Conservation (phyloP, 2,329 filamentous ascomycete genomes). For the Pyrenochaeta sp. region DNA sequence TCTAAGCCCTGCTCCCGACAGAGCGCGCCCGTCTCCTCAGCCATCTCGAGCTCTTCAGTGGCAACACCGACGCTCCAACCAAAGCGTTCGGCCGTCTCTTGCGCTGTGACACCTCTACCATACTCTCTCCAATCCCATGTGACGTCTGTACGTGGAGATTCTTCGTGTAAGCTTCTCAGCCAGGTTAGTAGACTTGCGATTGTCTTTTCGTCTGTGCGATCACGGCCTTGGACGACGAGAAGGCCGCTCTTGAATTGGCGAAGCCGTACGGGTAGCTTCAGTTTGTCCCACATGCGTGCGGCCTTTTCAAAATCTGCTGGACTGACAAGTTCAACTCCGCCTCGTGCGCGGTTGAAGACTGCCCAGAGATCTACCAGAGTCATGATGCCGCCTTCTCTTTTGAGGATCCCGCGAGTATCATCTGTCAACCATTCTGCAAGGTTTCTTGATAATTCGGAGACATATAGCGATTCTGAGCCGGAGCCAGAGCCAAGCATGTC, state of each 20-base stretch:
- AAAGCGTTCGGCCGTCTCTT: constrained; percentile 87
- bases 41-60: constrained; percentile 95
- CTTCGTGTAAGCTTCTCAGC: constrained; percentile 75
- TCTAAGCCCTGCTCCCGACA: constrained; percentile 93
- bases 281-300: constrained; percentile 83
- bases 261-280: constrained; percentile 85
- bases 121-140: constrained; percentile 79
- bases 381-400: constrained; percentile 49
- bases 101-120: constrained; percentile 85
- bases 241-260: constrained; percentile 91
- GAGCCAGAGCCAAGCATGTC: constrained; percentile 83
- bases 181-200: constrained; percentile 77
- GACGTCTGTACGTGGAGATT: constrained; percentile 69
- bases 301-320: constrained; percentile 92
- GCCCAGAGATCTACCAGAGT: constrained; percentile 51
- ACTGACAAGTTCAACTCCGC: constrained; percentile 92
- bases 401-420: constrained; percentile 45
- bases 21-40: constrained; percentile 84
- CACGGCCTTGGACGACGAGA: constrained; percentile 88
- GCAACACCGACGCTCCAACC: constrained; percentile 98
- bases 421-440: constrained; percentile 50
- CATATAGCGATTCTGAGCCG: constrained; percentile 82
- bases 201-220: constrained; percentile 90
- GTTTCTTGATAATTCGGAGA: constrained; percentile 65
- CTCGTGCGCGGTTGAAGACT: constrained; percentile 90